These are phyloP conservation scores for Hypericum perforatum DNA, from an alignment of 345 rosid species.

Conservation along the genomic window DNA sequence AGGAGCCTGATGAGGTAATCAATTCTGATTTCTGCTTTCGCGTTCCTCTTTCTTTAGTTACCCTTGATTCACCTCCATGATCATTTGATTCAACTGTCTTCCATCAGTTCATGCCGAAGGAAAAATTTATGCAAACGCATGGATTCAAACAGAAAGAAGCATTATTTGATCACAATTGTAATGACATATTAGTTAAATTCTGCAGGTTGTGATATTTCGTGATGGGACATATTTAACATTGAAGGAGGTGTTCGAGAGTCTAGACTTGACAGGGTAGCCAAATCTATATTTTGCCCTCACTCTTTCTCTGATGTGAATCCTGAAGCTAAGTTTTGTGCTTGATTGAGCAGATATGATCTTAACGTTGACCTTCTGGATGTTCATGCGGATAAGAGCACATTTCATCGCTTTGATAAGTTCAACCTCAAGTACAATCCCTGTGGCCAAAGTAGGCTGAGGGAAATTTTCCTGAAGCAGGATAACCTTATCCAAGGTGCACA, in stretches of 20 bases:
- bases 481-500: slow-evolving; percentile 89
- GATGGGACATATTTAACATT: slow-evolving; percentile 97
- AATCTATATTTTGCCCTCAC: neutral
- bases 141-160: too few species aligned
- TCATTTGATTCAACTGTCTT: too few species aligned
- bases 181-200: slow-evolving; percentile 1
- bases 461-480: slow-evolving; percentile 98
- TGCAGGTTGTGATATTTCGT: slow-evolving; percentile 94
- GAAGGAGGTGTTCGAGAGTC: slow-evolving; percentile 93
- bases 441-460: slow-evolving; percentile 99
- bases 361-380: slow-evolving; percentile 98
- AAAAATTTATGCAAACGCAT: too few species aligned
- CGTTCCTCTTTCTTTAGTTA: neutral
- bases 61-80: neutral
- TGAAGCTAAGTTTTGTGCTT: slow-evolving; percentile 3
- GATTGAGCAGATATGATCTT: slow-evolving; percentile 62
- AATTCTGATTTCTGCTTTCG: neutral
- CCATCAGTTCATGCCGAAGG: too few species aligned
- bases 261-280: slow-evolving; percentile 83
- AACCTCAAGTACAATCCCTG: slow-evolving; percentile 99
- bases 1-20: slow-evolving; percentile 96
- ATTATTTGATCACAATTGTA: too few species aligned
- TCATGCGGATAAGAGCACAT: slow-evolving; percentile 98
- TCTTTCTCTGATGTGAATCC: neutral
- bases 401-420: slow-evolving; percentile 99